A percentile compares a stretch with the other conserved stretches of the same genome.
These are phyloP conservation scores for Aspergillus glaucus DNA, from an alignment of 2,329 filamentous ascomycete species.

Conservation along the genomic window DNA sequence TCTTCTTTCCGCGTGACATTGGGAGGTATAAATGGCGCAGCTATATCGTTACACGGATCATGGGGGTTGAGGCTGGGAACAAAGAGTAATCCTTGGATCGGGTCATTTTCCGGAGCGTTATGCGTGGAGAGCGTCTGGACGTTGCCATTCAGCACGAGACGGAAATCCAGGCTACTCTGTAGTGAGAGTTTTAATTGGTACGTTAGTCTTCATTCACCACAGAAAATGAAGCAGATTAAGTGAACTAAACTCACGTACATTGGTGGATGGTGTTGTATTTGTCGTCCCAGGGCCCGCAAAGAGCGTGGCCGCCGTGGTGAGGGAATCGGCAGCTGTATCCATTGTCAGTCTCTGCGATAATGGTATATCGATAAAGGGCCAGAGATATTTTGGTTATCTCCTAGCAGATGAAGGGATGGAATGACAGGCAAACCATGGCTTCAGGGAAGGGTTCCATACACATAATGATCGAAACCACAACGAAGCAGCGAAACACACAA, in stretches of 20 bases:
- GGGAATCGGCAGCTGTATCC: slow-evolving; percentile 16
- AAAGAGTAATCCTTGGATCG: slow-evolving; percentile 75
- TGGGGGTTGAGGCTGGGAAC: slow-evolving; percentile 61
- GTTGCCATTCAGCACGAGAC: slow-evolving; percentile 43
- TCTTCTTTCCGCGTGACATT: slow-evolving; percentile 70
- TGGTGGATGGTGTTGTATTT: slow-evolving; percentile 27
- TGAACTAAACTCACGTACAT: slow-evolving; percentile 22
- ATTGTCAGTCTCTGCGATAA: not conserved
- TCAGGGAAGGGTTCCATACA: slow-evolving; percentile 1
- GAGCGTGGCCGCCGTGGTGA: slow-evolving; percentile 28
- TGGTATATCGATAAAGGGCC: not conserved
- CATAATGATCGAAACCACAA: slow-evolving; percentile 4
- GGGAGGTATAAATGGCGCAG: slow-evolving; percentile 60
- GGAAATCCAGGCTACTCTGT: slow-evolving; percentile 28
- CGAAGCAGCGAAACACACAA: not conserved
- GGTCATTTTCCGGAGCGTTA: slow-evolving; percentile 54
- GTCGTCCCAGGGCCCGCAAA: slow-evolving; percentile 30
- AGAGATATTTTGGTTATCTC: not conserved
- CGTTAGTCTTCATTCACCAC: too few relatives aligned
- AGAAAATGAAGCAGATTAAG: not conserved
- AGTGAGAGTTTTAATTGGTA: not conserved
- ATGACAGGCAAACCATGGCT: not conserved
- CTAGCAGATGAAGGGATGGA: slow-evolving; percentile 4
- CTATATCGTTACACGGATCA: slow-evolving; percentile 58
- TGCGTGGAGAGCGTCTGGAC: slow-evolving; percentile 71